phyloP scores from a whole-genome alignment of 202 grass and related monocot genomes.

The Hordeum pubiflorum region DNA sequence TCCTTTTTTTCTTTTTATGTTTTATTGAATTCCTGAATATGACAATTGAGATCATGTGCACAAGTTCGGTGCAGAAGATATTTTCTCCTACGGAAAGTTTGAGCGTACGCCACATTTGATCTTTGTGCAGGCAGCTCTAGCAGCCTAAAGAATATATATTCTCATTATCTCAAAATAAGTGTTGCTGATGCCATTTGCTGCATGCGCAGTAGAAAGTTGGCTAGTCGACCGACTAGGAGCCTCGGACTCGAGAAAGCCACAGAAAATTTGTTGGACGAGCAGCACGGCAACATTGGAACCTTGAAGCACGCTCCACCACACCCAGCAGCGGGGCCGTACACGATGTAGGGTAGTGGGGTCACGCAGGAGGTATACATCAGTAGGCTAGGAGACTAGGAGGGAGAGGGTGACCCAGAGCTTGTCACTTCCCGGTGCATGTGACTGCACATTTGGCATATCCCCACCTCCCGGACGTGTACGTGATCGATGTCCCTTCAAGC shows the following conservation, averaged over 20 bases:
- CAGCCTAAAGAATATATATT: not conserved
- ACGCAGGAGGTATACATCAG: not conserved
- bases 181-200: too few relatives aligned
- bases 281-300: not conserved
- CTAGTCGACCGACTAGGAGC: not conserved
- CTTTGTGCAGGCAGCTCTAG: not conserved
- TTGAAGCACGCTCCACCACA: not conserved
- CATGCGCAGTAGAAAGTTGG: not conserved
- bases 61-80: too few relatives aligned
- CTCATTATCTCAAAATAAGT: too few relatives aligned
- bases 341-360: not conserved
- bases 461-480: not conserved
- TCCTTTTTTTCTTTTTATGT: too few relatives aligned
- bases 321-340: not conserved
- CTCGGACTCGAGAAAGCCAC: not conserved
- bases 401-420: not conserved
- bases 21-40: too few relatives aligned
- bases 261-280: not conserved
- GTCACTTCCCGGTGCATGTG: not conserved
- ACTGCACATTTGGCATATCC: not conserved
- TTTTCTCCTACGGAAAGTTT: too few relatives aligned
- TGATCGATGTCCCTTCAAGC: not conserved
- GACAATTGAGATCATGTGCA: too few relatives aligned
- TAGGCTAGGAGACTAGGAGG: not conserved
- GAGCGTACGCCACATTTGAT: too few relatives aligned